Evolutionary conservation across 2,329 filamentous ascomycete species (phyloP).

Genomic region (Xylariomycetidae sp.): DNA sequence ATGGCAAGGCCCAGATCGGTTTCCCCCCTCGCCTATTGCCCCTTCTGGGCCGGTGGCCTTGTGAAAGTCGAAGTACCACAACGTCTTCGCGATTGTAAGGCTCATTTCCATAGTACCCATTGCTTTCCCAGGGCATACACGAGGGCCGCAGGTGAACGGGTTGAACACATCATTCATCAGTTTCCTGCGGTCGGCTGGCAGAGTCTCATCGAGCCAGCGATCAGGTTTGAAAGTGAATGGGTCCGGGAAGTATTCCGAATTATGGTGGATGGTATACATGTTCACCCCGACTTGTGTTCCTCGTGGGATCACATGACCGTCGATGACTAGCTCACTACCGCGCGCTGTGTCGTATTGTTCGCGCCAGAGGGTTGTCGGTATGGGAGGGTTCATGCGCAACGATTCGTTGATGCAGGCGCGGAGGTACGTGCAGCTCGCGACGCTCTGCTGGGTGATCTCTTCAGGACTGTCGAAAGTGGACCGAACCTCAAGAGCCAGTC

Average conservation of each 20-base stretch:
- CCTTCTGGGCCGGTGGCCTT: no score
- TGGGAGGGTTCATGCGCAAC: constrained; percentile 39
- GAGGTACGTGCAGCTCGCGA: constrained; percentile 35
- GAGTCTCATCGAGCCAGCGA: constrained; percentile 30
- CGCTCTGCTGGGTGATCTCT: constrained; percentile 24
- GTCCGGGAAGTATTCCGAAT: constrained; percentile 22
- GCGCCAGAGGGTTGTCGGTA: constrained; percentile 28
- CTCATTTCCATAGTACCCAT: not conserved
- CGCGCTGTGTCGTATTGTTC: constrained; percentile 19
- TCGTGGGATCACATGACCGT: constrained; percentile 22
- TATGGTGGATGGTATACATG: constrained; percentile 31
- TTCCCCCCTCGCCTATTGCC: no score
- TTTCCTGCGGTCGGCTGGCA: no score
- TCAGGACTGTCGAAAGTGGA: constrained; percentile 26
- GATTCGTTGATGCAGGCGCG: constrained; percentile 42
- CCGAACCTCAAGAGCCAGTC: constrained; percentile 26
- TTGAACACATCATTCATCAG: not conserved
- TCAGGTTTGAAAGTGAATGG: constrained; percentile 26
- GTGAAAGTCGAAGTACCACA: not conserved
- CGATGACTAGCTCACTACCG: constrained; percentile 13
- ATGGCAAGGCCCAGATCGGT: no score
- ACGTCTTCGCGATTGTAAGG: not conserved
- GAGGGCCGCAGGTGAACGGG: not conserved
- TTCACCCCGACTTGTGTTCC: constrained; percentile 28
- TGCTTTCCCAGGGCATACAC: not conserved